These are phyloP conservation scores for Colletotrichum sp. DNA, from an alignment of 2,329 filamentous ascomycete species.

Conservation along the genomic window DNA sequence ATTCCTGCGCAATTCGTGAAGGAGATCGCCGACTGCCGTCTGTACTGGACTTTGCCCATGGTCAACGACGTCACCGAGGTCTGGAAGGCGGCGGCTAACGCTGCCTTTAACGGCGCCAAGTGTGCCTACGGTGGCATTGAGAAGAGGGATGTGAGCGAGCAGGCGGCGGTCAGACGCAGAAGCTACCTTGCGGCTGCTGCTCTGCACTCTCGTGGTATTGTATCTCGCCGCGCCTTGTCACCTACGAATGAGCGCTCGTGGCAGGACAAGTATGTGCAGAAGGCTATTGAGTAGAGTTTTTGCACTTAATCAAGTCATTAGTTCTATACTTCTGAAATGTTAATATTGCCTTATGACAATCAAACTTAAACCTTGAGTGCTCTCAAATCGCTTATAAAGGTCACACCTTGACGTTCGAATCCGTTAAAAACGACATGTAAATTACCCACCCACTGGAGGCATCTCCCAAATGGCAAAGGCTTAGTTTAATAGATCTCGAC, in stretches of 20 bases:
- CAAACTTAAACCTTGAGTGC: too few relatives aligned
- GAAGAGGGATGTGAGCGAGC: background rate
- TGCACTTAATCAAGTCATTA: background rate
- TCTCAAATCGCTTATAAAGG: too few relatives aligned
- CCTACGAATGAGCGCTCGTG: background rate
- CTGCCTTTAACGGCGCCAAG: conserved; percentile 44
- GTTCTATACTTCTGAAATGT: too few relatives aligned
- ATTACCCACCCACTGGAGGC: too few relatives aligned
- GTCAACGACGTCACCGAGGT: conserved; percentile 48
- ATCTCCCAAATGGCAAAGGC: too few relatives aligned
- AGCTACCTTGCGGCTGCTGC: background rate
- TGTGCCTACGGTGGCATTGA: conserved; percentile 41
- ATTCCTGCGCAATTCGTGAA: conserved; percentile 53
- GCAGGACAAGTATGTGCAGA: background rate
- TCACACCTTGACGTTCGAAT: too few relatives aligned
- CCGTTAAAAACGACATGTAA: too few relatives aligned
- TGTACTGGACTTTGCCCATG: conserved; percentile 58
- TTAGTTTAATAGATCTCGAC: too few relatives aligned
- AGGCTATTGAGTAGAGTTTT: background rate
- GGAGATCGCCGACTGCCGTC: conserved; percentile 53
- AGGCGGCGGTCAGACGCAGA: background rate
- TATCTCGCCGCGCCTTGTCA: background rate
- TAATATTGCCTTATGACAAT: too few relatives aligned
- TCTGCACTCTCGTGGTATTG: background rate
- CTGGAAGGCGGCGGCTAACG: conserved; percentile 49